phyloP scores from a whole-genome alignment of 2,329 filamentous ascomycete species.

The Ilyonectria destructans region DNA sequence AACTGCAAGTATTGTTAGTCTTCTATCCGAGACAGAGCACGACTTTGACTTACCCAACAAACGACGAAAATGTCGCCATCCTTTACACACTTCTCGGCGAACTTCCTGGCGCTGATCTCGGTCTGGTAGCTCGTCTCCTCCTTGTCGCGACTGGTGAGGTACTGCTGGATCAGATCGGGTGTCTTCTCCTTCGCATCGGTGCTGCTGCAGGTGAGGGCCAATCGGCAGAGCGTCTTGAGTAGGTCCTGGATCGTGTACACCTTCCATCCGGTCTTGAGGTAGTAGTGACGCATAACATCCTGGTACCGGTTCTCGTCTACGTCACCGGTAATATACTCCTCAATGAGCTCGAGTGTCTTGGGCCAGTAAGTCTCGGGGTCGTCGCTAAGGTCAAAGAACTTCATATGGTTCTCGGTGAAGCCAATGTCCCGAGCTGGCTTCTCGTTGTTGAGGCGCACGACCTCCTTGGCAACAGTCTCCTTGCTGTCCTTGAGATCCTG shows the following conservation, averaged over 20 bases:
- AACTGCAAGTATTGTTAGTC: constrained; percentile 67
- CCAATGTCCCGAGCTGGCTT: constrained; percentile 90
- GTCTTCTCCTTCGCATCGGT: constrained; percentile 94
- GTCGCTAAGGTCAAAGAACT: constrained; percentile 81
- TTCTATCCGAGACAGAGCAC: constrained; percentile 3
- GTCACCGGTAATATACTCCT: constrained; percentile 87
- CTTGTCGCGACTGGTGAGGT: constrained; percentile 84
- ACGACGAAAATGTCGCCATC: constrained; percentile 94
- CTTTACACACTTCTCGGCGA: constrained; percentile 93
- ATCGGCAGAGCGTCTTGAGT: constrained; percentile 84
- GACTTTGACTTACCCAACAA: constrained; percentile 81
- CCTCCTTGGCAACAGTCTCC: constrained; percentile 80
- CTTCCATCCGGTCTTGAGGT: constrained; percentile 92
- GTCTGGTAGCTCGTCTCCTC: constrained; percentile 91
- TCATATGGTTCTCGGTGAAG: constrained; percentile 83
- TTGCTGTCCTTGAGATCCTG: constrained; percentile 87
- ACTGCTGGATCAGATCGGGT: constrained; percentile 89
- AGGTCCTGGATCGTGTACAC: constrained; percentile 95
- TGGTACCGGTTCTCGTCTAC: constrained; percentile 89
- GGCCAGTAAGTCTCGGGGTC: constrained; percentile 83
- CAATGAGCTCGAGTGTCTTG: constrained; percentile 87
- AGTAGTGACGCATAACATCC: constrained; percentile 92
- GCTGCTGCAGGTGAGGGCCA: constrained; percentile 87
- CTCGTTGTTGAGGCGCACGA: constrained; percentile 79
- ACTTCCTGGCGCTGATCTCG: constrained; percentile 92